Evolutionary conservation across 2,329 filamentous ascomycete genomes (phyloP).

Genomic region (Aspergillus viridinutans): DNA sequence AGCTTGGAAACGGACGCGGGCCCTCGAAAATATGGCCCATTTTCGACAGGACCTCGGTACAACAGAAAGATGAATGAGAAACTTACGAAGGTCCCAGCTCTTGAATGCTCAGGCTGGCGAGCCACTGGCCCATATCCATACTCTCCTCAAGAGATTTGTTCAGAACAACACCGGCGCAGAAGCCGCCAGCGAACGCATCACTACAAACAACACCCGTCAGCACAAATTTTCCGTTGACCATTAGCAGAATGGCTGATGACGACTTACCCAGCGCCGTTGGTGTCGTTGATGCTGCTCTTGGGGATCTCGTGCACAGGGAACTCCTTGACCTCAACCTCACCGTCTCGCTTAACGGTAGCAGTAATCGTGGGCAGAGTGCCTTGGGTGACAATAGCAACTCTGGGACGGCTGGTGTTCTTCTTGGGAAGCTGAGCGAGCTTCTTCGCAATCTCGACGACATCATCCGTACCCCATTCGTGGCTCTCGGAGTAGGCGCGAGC

Average conservation of each 20-base stretch:
- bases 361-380: constrained; percentile 88
- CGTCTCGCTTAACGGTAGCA: constrained; percentile 65
- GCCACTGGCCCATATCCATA: constrained; percentile 94
- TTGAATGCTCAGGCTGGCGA: constrained; percentile 88
- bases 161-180: constrained; percentile 82
- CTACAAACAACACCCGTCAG: constrained; percentile 37
- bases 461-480: constrained; percentile 68
- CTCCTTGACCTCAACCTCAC: constrained; percentile 62
- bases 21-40: not conserved
- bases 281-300: constrained; percentile 80
- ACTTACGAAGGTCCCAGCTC: constrained; percentile 94
- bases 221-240: not conserved
- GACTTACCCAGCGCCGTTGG: constrained; percentile 76
- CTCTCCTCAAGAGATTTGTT: constrained; percentile 73
- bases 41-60: not conserved
- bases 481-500: constrained; percentile 81
- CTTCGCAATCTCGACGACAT: constrained; percentile 80
- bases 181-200: constrained; percentile 93
- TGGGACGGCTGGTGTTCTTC: constrained; percentile 78
- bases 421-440: constrained; percentile 84
- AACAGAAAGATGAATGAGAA: not conserved
- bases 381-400: constrained; percentile 89
- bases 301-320: constrained; percentile 78
- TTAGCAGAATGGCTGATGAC: not conserved
- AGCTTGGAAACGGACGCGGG: not conserved